These are phyloP conservation scores for Tagetes erecta DNA, from an alignment of 129 eudicot species.

Conservation along the genomic window DNA sequence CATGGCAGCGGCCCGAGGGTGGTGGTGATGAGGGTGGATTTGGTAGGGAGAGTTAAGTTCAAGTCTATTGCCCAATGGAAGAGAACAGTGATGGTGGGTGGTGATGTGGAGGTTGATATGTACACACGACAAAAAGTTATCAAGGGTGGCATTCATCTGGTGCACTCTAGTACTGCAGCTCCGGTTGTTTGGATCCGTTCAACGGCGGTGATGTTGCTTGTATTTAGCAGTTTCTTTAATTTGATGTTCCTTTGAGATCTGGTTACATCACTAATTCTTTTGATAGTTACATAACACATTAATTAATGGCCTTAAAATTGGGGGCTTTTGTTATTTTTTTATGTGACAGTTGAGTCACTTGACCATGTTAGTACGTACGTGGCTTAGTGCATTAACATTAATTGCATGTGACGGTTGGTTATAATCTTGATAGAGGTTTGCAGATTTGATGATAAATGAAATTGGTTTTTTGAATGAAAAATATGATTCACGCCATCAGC, in stretches of 20 bases:
- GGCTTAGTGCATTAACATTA: conserved; percentile 17
- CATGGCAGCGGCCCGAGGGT: conserved; percentile 6
- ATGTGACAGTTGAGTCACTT: background rate
- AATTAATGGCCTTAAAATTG: conserved; percentile 20
- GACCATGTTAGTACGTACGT: conserved; percentile 8
- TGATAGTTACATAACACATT: conserved; percentile 11
- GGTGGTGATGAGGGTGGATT: conserved; percentile 37
- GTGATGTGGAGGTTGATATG: conserved; percentile 32
- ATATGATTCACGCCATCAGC: too few species aligned
- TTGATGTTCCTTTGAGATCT: conserved; percentile 36
- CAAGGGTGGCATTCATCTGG: conserved; percentile 18
- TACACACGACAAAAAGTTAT: conserved; percentile 27
- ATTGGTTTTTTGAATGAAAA: too few species aligned
- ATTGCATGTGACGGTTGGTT: background rate
- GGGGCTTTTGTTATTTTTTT: conserved; percentile 10
- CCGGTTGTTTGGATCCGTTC: conserved; percentile 17
- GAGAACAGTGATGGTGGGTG: conserved; percentile 26
- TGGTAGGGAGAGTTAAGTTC: conserved; percentile 35
- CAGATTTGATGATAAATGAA: too few species aligned
- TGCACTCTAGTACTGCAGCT: background rate
- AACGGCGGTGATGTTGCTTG: conserved; percentile 29
- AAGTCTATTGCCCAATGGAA: conserved; percentile 41
- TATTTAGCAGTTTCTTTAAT: conserved; percentile 22
- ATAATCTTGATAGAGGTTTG: too few species aligned
- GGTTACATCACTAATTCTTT: conserved; percentile 27